Evolutionary conservation across 1,284 basidiomycete species (phyloP).

Genomic region (Limonomyces culmigenus): DNA sequence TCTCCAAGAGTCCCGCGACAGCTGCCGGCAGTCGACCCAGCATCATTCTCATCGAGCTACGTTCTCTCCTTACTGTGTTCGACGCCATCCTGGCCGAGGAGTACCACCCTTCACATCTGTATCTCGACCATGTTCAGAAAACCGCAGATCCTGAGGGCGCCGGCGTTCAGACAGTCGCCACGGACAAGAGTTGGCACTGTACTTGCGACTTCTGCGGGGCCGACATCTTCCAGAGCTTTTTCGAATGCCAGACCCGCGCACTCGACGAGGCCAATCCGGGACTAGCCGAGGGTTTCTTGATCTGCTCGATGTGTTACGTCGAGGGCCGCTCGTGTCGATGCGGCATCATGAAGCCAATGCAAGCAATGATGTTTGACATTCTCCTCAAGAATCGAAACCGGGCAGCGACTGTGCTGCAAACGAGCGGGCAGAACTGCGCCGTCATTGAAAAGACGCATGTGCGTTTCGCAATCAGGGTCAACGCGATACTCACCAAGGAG

Average conservation of each 20-base stretch:
- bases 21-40: too few relatives aligned
- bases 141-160: too few relatives aligned
- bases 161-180: conserved; percentile 1
- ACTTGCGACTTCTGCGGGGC: conserved; percentile 60
- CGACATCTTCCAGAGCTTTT: conserved; percentile 65
- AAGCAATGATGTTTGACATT: conserved; percentile 25
- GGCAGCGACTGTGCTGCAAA: too few relatives aligned
- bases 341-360: conserved; percentile 34
- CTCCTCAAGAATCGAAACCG: conserved; percentile 23
- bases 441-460: too few relatives aligned
- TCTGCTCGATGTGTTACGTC: conserved; percentile 56
- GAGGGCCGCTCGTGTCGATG: conserved; percentile 58
- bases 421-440: too few relatives aligned
- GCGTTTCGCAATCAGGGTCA: too few relatives aligned
- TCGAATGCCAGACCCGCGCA: conserved; percentile 39
- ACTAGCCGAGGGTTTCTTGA: conserved; percentile 25
- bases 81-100: conserved; percentile 43
- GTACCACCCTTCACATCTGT: conserved; percentile 19
- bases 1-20: too few relatives aligned
- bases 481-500: too few relatives aligned
- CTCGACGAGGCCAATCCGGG: conserved; percentile 5
- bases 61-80: conserved; percentile 30
- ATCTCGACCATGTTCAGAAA: conserved; percentile 14
- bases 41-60: too few relatives aligned
- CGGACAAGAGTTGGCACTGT: conserved; percentile 12